phyloP scores from a whole-genome alignment of 2,329 filamentous ascomycete species.

The Penicillium nordicum region DNA sequence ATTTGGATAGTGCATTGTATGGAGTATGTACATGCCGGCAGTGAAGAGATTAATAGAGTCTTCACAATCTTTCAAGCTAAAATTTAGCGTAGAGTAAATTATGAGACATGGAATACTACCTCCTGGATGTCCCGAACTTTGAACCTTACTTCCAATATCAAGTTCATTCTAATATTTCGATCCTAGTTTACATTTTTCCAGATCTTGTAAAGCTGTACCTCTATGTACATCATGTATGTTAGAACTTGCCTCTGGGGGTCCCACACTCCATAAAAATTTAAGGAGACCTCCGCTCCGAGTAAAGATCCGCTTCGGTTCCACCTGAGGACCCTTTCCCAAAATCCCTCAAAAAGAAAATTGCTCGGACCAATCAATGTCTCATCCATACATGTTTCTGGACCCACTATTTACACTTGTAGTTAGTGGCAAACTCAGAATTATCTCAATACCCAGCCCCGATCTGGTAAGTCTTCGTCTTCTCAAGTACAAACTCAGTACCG shows the following conservation, averaged over 20 bases:
- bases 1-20: not conserved
- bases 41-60: not conserved
- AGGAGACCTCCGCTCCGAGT: slow-evolving; percentile 13
- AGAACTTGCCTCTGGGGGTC: not conserved
- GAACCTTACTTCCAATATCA: not conserved
- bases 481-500: not conserved
- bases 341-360: slow-evolving; percentile 14
- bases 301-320: slow-evolving; percentile 17
- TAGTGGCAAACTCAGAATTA: slow-evolving; percentile 16
- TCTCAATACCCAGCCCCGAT: not conserved
- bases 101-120: not conserved
- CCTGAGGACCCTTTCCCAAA: slow-evolving; percentile 6
- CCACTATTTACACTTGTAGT: slow-evolving; percentile 1
- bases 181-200: not conserved
- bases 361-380: not conserved
- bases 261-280: slow-evolving; percentile 2
- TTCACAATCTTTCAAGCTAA: not conserved
- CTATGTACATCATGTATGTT: not conserved
- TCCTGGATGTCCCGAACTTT: not conserved
- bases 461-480: not conserved
- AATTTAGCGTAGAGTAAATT: not conserved
- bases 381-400: not conserved
- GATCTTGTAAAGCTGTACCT: not conserved
- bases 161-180: not conserved
- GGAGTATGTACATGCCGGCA: not conserved